Percentiles rank a stretch among this genome's conserved stretches.
phyloP scores from a whole-genome alignment of 345 rosid genomes.

The Bretschneidera sinensis region DNA sequence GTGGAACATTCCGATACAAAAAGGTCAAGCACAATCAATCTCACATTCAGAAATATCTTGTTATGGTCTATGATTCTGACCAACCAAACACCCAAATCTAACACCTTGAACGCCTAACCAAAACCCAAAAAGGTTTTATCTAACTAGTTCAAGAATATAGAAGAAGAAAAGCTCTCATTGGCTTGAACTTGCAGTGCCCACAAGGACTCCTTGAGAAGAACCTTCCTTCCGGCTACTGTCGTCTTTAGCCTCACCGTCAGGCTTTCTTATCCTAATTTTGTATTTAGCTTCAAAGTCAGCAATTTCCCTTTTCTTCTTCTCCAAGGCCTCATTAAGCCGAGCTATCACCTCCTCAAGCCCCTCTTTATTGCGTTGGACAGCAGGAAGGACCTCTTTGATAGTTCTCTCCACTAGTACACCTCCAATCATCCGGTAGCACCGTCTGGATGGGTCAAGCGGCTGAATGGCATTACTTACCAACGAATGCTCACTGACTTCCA shows the following conservation, averaged over 20 bases:
- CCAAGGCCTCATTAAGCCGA: conserved; percentile 77
- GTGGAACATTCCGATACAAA: not conserved
- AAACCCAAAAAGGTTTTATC: not conserved
- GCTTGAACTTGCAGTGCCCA: conserved; percentile 70
- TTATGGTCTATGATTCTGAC: not conserved
- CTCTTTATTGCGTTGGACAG: conserved; percentile 87
- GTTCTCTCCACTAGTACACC: conserved; percentile 95
- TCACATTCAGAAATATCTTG: not conserved
- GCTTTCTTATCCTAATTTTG: conserved; percentile 77
- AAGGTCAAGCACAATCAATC: not conserved
- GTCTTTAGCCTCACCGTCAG: conserved; percentile 40
- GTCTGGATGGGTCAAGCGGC: conserved; percentile 77
- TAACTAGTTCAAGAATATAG: not conserved
- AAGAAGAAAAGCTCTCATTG: conserved; percentile 18
- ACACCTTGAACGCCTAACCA: not conserved
- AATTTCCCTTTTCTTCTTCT: conserved; percentile 78
- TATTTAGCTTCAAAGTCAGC: conserved; percentile 76
- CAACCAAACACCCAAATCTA: not conserved
- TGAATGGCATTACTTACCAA: conserved; percentile 81
- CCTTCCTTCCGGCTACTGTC: conserved; percentile 66
- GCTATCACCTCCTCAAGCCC: conserved; percentile 87
- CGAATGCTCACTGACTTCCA: conserved; percentile 89
- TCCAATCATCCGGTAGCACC: conserved; percentile 91
- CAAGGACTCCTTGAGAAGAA: conserved; percentile 94
- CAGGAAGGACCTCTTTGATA: conserved; percentile 86